A percentile compares a stretch with the other conserved stretches of the same genome.
Evolutionary conservation across 2,329 filamentous ascomycete species (phyloP).

Genomic region (Chlorencoelia australis): DNA sequence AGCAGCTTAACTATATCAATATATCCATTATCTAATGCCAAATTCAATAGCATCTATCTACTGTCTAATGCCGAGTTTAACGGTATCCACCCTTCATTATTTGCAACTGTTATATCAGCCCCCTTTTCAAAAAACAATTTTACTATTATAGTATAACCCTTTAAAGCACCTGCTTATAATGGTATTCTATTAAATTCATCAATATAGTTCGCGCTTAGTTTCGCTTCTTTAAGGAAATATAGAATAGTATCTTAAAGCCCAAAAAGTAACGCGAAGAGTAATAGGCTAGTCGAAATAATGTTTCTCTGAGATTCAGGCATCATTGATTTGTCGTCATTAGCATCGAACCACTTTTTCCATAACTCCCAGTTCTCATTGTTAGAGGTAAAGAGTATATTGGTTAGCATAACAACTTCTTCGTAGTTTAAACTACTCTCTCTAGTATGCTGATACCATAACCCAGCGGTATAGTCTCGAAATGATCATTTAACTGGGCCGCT

Average conservation of each 20-base stretch:
- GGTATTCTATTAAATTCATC: background rate
- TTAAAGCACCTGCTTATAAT: background rate
- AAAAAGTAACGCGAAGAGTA: slow-evolving; percentile 5
- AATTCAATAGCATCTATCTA: no score
- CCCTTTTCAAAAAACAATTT: background rate
- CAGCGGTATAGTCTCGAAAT: slow-evolving; percentile 2
- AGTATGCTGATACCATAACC: slow-evolving; percentile 4
- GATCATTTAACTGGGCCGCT: background rate
- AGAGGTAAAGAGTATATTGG: slow-evolving; percentile 1
- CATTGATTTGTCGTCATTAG: slow-evolving; percentile 2
- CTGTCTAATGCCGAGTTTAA: no score
- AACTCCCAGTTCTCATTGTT: slow-evolving; percentile 2
- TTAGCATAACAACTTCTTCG: background rate
- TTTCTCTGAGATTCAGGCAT: slow-evolving; percentile 1
- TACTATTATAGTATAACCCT: background rate
- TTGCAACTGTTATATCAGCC: background rate
- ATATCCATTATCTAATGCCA: background rate
- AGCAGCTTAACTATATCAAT: slow-evolving; percentile 2
- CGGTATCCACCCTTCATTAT: background rate
- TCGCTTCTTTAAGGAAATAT: slow-evolving; percentile 5
- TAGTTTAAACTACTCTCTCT: slow-evolving; percentile 2
- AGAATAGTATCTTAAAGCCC: slow-evolving; percentile 2
- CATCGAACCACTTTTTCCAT: slow-evolving; percentile 4
- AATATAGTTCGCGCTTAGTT: slow-evolving; percentile 1
- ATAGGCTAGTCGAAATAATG: slow-evolving; percentile 2